Conservation (phyloP, 306 rosid genomes). For the Trichosanthes truncata region DNA sequence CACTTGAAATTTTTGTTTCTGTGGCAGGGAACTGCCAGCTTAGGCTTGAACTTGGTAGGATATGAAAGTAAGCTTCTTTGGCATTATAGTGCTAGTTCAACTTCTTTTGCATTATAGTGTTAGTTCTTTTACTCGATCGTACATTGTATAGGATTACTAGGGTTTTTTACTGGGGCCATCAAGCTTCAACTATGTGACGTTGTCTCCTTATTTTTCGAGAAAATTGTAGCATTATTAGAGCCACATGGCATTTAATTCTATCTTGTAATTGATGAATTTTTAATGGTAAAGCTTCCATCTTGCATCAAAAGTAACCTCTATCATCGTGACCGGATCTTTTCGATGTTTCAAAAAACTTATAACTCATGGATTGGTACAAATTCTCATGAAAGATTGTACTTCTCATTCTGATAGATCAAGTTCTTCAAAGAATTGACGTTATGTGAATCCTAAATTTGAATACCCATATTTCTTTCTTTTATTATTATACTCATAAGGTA, state of each 20-base stretch:
- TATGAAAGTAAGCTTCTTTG: conserved; percentile 50
- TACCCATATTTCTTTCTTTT: background rate
- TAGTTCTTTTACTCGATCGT: background rate
- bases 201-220: background rate
- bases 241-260: background rate
- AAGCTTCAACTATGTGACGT: background rate
- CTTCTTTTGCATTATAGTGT: background rate
- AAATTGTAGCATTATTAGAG: background rate
- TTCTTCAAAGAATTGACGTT: background rate
- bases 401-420: background rate
- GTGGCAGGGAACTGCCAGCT: conserved; percentile 41
- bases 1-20: conserved; percentile 2
- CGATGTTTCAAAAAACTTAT: background rate
- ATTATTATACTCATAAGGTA: background rate
- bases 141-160: background rate
- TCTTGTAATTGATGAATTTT: background rate
- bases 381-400: background rate
- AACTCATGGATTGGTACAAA: background rate
- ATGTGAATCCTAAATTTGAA: background rate
- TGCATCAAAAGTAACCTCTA: background rate
- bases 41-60: conserved; percentile 45
- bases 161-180: background rate
- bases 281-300: background rate
- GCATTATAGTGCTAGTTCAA: background rate
- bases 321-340: background rate